Percentiles rank a stretch among this genome's conserved stretches.
These are phyloP conservation scores for Laburnicola sp. DNA, from an alignment of 2,329 filamentous ascomycete species.

Conservation along the genomic window DNA sequence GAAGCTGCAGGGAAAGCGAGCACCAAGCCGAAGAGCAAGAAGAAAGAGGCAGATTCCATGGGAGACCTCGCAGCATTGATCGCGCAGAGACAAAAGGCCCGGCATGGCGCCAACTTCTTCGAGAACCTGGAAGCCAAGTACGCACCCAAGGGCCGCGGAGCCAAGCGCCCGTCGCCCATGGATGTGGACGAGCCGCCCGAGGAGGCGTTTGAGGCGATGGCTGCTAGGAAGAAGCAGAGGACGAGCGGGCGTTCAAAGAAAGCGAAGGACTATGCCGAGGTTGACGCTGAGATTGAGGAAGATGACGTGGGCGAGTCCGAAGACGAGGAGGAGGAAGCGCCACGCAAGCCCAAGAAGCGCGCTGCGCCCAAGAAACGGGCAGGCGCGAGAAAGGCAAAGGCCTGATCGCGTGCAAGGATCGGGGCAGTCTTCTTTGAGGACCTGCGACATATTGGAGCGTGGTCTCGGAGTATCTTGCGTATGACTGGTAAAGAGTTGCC, in stretches of 20 bases:
- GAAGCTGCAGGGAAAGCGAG: conserved; percentile 71
- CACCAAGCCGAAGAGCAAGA: conserved; percentile 33
- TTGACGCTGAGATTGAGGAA: conserved; percentile 26
- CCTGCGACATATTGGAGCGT: no score
- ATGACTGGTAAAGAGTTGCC: no score
- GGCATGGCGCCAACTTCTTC: conserved; percentile 42
- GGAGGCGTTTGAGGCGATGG: conserved; percentile 57
- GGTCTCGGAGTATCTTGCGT: no score
- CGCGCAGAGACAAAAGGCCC: conserved; percentile 40
- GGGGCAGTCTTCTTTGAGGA: no score
- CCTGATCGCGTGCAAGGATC: conserved; percentile 2
- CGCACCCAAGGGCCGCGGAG: conserved; percentile 46
- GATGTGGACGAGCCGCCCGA: conserved; percentile 67
- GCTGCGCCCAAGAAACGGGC: conserved; percentile 19
- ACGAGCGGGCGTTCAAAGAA: conserved; percentile 20
- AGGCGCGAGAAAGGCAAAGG: conserved; percentile 19
- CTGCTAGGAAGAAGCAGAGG: conserved; percentile 35
- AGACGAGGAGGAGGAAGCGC: conserved; percentile 23
- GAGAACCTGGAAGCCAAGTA: conserved; percentile 42
- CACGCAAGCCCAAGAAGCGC: conserved; percentile 26
- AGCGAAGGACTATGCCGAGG: conserved; percentile 15
- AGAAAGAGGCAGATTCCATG: conserved; percentile 39
- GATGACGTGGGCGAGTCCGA: conserved; percentile 34
- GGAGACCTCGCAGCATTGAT: conserved; percentile 43
- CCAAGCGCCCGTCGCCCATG: conserved; percentile 48